Percentiles rank a stretch among this genome's conserved stretches.
These are phyloP conservation scores for Arabidopsis suecica DNA, from an alignment of 345 rosid genomes.

Conservation along the genomic window DNA sequence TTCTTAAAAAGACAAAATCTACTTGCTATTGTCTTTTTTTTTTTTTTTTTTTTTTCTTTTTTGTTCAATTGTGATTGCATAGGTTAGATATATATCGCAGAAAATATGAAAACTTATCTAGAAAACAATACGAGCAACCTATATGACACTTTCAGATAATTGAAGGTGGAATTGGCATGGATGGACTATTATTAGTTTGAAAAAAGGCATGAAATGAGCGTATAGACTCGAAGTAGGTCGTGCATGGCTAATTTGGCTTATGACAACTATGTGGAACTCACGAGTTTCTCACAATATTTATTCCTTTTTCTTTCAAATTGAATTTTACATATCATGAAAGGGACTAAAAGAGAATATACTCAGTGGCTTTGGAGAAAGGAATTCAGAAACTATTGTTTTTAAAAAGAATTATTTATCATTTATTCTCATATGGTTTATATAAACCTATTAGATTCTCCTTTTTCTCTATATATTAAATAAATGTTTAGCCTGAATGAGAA, in stretches of 20 bases:
- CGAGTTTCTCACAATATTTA: slow-evolving; percentile 22
- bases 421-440: no score
- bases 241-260: slow-evolving; percentile 15
- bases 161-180: not conserved
- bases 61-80: not conserved
- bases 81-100: no score
- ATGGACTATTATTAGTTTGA: not conserved
- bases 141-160: not conserved
- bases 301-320: slow-evolving; percentile 13
- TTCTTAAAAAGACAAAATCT: no score
- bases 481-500: no score
- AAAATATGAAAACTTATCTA: not conserved
- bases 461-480: no score
- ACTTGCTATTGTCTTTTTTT: not conserved
- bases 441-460: no score
- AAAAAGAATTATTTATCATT: no score
- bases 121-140: not conserved
- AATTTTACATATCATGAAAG: slow-evolving; percentile 28
- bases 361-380: slow-evolving; percentile 3
- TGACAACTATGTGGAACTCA: slow-evolving; percentile 26
- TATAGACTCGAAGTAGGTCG: not conserved
- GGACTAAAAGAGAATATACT: slow-evolving; percentile 18
- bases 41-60: not conserved
- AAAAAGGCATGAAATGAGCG: slow-evolving; percentile 23
- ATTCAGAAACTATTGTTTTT: not conserved